Evolutionary conservation across 2,329 filamentous ascomycete genomes (phyloP).

Genomic region (Elsinoe batatas): DNA sequence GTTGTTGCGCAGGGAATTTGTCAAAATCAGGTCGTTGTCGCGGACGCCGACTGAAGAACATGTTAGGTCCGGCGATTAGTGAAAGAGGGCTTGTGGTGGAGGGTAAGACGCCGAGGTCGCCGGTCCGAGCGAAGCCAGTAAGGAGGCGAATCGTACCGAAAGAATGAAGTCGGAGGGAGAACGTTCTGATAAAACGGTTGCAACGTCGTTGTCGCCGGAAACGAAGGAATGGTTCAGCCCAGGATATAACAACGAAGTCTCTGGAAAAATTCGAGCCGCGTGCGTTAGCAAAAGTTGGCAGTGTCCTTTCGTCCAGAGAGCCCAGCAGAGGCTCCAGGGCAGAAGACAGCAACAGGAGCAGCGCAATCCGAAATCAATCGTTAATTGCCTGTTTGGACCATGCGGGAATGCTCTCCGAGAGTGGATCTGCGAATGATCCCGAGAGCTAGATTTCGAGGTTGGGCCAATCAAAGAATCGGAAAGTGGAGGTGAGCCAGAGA

Average conservation of each 20-base stretch:
- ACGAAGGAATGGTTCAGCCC: not conserved
- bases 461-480: not conserved
- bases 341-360: not conserved
- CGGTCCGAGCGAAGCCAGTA: not conserved
- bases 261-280: not conserved
- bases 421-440: not conserved
- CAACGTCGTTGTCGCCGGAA: not conserved
- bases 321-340: not conserved
- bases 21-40: slow-evolving; percentile 51
- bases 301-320: not conserved
- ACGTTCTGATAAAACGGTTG: not conserved
- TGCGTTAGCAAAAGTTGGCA: slow-evolving; percentile 9
- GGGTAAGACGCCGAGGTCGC: not conserved
- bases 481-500: not conserved
- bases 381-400: slow-evolving; percentile 6
- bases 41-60: slow-evolving; percentile 51
- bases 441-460: not conserved
- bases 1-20: slow-evolving; percentile 70
- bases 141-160: not conserved
- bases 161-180: not conserved
- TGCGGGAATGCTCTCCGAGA: not conserved
- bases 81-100: not conserved
- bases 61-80: slow-evolving; percentile 20
- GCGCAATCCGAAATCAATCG: slow-evolving; percentile 5
- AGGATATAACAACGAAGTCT: not conserved